These are phyloP conservation scores for Rhynchosporium secalis DNA, from an alignment of 2,329 filamentous ascomycete genomes.

Conservation along the genomic window DNA sequence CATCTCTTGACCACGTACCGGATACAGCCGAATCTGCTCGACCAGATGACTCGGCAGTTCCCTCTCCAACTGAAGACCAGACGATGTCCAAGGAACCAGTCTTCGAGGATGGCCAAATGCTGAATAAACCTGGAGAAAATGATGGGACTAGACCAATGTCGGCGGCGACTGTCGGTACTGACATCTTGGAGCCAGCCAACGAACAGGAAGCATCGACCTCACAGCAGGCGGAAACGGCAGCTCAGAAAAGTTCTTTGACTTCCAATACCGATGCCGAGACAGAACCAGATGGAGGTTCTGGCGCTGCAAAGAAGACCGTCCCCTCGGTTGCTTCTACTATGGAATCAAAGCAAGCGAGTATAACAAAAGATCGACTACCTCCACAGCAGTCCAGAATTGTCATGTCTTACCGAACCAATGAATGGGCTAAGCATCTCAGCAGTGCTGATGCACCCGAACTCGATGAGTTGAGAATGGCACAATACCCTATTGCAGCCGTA, in stretches of 20 bases:
- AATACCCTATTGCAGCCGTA: conserved; percentile 41
- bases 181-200: conserved; percentile 11
- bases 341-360: conserved; percentile 47
- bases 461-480: conserved; percentile 57
- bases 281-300: conserved; percentile 13
- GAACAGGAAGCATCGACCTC: neutral
- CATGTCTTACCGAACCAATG: conserved; percentile 84
- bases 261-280: conserved; percentile 31
- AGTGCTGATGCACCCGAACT: conserved; percentile 71
- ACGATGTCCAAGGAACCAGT: neutral
- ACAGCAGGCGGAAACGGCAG: conserved; percentile 3
- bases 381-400: conserved; percentile 74
- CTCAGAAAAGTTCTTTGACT: conserved; percentile 22
- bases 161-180: conserved; percentile 9
- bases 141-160: conserved; percentile 9
- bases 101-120: neutral
- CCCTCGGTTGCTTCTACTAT: conserved; percentile 44
- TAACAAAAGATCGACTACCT: conserved; percentile 65
- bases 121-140: neutral
- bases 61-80: neutral
- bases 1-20: conserved; percentile 27
- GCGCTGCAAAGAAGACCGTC: conserved; percentile 18
- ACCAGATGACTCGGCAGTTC: conserved; percentile 11
- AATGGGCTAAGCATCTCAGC: conserved; percentile 91
- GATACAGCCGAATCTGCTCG: conserved; percentile 21